Conservation (phyloP, 441 rosid genomes). For the Bruguiera hainesii region DNA sequence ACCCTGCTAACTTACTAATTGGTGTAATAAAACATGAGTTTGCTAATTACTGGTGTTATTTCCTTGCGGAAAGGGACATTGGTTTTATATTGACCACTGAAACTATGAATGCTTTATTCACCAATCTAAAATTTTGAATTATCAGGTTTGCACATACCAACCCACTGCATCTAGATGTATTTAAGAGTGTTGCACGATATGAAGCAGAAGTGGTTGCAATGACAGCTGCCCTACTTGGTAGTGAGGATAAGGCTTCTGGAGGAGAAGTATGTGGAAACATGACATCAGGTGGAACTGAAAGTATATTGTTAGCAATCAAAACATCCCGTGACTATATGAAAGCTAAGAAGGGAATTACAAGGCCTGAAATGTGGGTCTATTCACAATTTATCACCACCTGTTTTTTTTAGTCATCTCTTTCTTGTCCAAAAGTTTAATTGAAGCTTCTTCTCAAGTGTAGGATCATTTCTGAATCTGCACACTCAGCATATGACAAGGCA, state of each 20-base stretch:
- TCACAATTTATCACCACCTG: not conserved
- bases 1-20: not conserved
- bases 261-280: conserved; percentile 95
- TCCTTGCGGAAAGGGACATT: not conserved
- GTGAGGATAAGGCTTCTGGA: conserved; percentile 66
- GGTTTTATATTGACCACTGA: too few species aligned
- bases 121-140: conserved; percentile 12
- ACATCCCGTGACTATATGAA: conserved; percentile 96
- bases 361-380: conserved; percentile 73
- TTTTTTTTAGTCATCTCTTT: conserved; percentile 9
- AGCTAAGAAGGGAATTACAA: conserved; percentile 75
- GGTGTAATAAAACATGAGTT: not conserved
- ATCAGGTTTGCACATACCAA: conserved; percentile 98
- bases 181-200: conserved; percentile 76
- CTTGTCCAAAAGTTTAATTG: conserved; percentile 13
- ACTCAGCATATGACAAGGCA: conserved; percentile 97
- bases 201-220: conserved; percentile 97
- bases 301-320: conserved; percentile 88
- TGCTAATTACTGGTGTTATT: not conserved
- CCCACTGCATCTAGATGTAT: conserved; percentile 86
- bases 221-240: conserved; percentile 88
- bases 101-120: not conserved
- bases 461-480: conserved; percentile 95
- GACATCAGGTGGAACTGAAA: conserved; percentile 99
- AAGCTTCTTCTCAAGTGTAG: conserved; percentile 36